Evolutionary conservation across 2,329 filamentous ascomycete species (phyloP), one percentile per base, ranked within the genome.

Genomic region (Akanthomyces dipterigenus): DNA sequence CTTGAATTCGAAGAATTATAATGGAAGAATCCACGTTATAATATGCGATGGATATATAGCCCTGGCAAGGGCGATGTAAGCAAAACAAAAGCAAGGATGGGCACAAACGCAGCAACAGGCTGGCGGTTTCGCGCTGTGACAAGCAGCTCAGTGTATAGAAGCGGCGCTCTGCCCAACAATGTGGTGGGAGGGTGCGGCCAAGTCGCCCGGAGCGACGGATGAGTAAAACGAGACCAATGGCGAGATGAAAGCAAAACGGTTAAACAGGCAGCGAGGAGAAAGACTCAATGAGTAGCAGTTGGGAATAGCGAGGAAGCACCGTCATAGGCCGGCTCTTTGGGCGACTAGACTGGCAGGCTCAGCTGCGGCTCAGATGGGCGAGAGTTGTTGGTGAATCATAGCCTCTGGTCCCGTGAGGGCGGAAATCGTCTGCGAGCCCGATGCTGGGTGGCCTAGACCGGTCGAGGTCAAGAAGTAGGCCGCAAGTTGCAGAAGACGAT

Each of bases 331-430:
- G 20, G 55, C 42, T 38, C 8, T 22, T 18, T 31, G 36, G 34
- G 31, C 31, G 31, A 50, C 20, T 18, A 18, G 34, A 58, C 36
- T 58, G 36, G 22, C n/a, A 42, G 22, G 28, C 55, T 58, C 55
- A 58, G 55, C 55, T 50, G 34, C n/a, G 55, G 36, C 55, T 58
- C 46, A 50, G 55, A 24, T 50, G 45, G 36, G 46, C 40, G 45
- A 14, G 22, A 42, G 31, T 42, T 16, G 24, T 46, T 34, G 12
- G 24, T 58, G 55, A 50, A 42, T 50, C 55, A 50, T 58, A 45
- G 34, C 36, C 16, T 34, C 45, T 16, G 7, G 31, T 36, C 14
- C 24, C 14, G 16, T n/a, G 36, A 18, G 28, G 54, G 16, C 24
- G 42, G 24, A 28, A 42, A 31, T 40, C 20, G 49, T 42, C n/a